Conservation (phyloP, 768 basidiomycete genomes). For the Mycena galericulata region DNA sequence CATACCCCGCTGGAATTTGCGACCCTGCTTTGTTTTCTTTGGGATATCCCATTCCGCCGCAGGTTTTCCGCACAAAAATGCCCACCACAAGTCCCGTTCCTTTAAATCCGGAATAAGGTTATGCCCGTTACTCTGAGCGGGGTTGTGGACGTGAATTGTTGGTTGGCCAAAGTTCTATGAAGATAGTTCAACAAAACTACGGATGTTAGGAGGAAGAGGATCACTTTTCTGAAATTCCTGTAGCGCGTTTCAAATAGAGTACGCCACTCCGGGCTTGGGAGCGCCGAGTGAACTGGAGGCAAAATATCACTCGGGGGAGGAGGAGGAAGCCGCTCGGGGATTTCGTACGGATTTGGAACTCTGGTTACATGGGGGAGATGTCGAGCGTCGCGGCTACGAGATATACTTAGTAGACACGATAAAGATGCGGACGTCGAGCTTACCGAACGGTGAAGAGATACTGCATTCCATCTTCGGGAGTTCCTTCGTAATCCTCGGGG, state of each 20-base stretch:
- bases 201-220: background rate
- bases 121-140: constrained; percentile 40
- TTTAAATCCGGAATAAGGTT: constrained; percentile 75
- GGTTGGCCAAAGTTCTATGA: constrained; percentile 75
- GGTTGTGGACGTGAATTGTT: constrained; percentile 59
- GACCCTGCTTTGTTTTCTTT: constrained; percentile 49
- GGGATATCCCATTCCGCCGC: constrained; percentile 74
- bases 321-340: constrained; percentile 44
- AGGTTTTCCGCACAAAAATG: constrained; percentile 76
- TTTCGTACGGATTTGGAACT: constrained; percentile 76
- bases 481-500: constrained; percentile 73
- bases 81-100: constrained; percentile 86
- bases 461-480: constrained; percentile 79
- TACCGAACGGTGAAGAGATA: constrained; percentile 88
- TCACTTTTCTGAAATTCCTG: constrained; percentile 74
- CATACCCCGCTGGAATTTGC: constrained; percentile 45
- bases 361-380: constrained; percentile 72
- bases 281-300: constrained; percentile 44
- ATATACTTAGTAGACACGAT: constrained; percentile 6
- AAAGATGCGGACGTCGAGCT: constrained; percentile 24
- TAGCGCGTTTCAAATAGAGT: constrained; percentile 67
- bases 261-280: constrained; percentile 81
- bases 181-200: constrained; percentile 2
- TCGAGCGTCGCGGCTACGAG: constrained; percentile 75
- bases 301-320: constrained; percentile 38